phyloP scores from a whole-genome alignment of 225 moss, liverwort and hornwort species.

The Climacium dendroides region DNA sequence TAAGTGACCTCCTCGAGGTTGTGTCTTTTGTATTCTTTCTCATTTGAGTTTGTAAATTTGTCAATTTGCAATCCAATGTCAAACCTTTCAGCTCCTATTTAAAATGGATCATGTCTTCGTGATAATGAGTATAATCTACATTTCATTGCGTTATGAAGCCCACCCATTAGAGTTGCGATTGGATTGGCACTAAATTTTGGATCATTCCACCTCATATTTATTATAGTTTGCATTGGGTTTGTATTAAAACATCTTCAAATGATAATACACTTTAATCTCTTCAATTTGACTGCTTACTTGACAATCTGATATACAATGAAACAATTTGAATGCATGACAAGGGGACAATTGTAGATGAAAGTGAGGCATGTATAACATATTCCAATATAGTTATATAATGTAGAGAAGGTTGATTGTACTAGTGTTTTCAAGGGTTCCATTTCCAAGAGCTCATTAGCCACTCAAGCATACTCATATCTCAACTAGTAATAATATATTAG shows the following conservation, averaged over 20 bases:
- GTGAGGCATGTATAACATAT: too few species aligned
- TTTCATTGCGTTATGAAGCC: not conserved
- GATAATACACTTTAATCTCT: not conserved
- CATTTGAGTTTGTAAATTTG: not conserved
- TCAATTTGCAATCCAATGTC: not conserved
- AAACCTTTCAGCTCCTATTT: not conserved
- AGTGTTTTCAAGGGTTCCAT: too few species aligned
- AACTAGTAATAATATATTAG: too few species aligned
- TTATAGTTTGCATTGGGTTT: not conserved
- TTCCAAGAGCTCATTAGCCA: not conserved
- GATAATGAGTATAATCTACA: not conserved
- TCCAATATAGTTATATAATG: not conserved
- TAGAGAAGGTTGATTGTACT: not conserved
- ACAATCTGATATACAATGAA: not conserved
- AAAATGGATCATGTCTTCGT: not conserved
- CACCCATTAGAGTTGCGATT: not conserved
- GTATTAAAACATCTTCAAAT: not conserved
- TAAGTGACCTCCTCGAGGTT: too few species aligned
- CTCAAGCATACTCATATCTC: not conserved
- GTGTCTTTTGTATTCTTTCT: not conserved
- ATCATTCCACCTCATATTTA: not conserved
- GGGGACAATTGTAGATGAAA: not conserved
- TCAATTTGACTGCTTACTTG: not conserved
- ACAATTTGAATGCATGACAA: not conserved
- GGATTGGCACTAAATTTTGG: not conserved